phyloP scores from a whole-genome alignment of 306 rosid genomes.

The Vigna radiata region DNA sequence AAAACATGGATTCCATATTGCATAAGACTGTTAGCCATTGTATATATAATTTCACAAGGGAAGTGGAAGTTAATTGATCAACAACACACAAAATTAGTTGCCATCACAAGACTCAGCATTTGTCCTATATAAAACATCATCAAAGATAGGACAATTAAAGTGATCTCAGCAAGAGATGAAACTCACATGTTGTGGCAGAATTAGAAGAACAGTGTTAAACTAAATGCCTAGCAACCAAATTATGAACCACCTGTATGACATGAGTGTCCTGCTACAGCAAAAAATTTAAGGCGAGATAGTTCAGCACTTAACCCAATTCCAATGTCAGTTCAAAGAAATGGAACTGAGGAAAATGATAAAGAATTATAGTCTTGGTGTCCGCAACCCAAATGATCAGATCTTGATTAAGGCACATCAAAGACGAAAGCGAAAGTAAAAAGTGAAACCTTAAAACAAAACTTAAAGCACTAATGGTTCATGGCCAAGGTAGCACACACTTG shows the following conservation, averaged over 20 bases:
- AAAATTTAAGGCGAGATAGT: conserved; percentile 20
- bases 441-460: conserved; percentile 28
- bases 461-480: conserved; percentile 6
- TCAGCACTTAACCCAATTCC: conserved; percentile 43
- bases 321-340: conserved; percentile 26
- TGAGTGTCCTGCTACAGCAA: conserved; percentile 51
- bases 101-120: conserved; percentile 16
- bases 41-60: neutral
- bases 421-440: neutral
- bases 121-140: conserved; percentile 12
- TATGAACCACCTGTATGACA: conserved; percentile 11
- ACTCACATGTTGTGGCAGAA: conserved; percentile 32
- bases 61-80: conserved; percentile 21
- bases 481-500: neutral
- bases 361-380: conserved; percentile 5
- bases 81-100: conserved; percentile 10
- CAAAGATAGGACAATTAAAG: conserved; percentile 34
- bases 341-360: conserved; percentile 6
- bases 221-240: conserved; percentile 35
- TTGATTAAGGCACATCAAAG: conserved; percentile 32
- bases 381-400: conserved; percentile 48
- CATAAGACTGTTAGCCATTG: conserved; percentile 18
- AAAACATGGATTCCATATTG: conserved; percentile 11
- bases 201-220: conserved; percentile 28
- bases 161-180: conserved; percentile 31